Percentiles rank a stretch among this genome's conserved stretches.
phyloP scores from a whole-genome alignment of 805 yeast species.

The Komagataella mondaviorum region DNA sequence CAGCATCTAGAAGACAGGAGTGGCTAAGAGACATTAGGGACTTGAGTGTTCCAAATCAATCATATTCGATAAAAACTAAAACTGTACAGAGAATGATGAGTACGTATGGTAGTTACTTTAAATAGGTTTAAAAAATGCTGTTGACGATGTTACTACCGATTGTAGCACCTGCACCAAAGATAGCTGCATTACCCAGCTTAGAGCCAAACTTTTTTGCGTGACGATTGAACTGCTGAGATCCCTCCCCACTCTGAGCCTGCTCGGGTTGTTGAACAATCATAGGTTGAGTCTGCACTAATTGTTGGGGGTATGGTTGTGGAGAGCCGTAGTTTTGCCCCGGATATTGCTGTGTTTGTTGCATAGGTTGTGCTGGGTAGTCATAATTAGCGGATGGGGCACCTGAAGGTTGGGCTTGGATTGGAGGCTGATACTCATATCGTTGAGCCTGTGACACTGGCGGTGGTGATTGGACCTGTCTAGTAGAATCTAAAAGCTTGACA shows the following conservation, averaged over 20 bases:
- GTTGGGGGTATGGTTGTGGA: conserved; percentile 17
- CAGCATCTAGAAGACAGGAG: conserved; percentile 31
- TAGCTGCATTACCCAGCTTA: conserved; percentile 82
- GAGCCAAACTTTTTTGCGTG: conserved; percentile 51
- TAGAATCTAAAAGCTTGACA: conserved; percentile 26
- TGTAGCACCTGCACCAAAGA: conserved; percentile 95
- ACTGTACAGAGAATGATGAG: conserved; percentile 50
- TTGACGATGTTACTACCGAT: conserved; percentile 75
- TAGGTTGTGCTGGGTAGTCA: conserved; percentile 23
- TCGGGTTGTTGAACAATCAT: conserved; percentile 6
- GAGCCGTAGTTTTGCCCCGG: conserved; percentile 8
- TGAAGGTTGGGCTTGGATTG: conserved; percentile 20
- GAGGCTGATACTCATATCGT: conserved; percentile 11
- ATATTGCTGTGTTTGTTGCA: conserved; percentile 3
- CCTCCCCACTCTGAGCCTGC: conserved; percentile 8
- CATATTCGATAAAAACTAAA: conserved; percentile 24
- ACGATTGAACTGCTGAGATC: conserved; percentile 19
- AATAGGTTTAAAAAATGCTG: conserved; percentile 37
- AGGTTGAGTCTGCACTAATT: conserved; percentile 10
- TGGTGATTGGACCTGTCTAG: conserved; percentile 8
- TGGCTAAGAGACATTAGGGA: conserved; percentile 57
- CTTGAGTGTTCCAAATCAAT: conserved; percentile 27
- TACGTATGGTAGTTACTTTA: conserved; percentile 27
- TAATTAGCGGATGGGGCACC: conserved; percentile 39
- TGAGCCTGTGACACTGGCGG: conserved; percentile 11